These are phyloP conservation scores for Blumeriella jaapii DNA, from an alignment of 2,329 filamentous ascomycete species.

Conservation along the genomic window DNA sequence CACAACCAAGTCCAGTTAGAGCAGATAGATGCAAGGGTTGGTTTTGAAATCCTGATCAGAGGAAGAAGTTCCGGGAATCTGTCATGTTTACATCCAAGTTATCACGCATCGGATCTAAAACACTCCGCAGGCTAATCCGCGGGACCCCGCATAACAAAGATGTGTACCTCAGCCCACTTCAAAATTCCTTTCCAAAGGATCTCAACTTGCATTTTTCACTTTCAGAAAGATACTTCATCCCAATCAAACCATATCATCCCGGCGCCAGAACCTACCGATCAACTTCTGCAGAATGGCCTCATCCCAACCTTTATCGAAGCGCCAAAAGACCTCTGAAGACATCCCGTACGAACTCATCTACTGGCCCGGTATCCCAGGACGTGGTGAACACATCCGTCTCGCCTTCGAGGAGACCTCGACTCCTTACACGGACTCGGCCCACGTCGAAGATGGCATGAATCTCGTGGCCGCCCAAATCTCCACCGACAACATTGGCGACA, in stretches of 20 bases:
- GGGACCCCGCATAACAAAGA: too few species aligned
- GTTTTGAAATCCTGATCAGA: too few species aligned
- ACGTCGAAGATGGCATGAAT: constrained; percentile 38
- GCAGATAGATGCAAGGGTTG: too few species aligned
- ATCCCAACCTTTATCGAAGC: constrained; percentile 26
- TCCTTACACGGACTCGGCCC: constrained; percentile 51
- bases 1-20: too few species aligned
- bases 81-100: too few species aligned
- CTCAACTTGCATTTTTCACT: too few species aligned
- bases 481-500: constrained; percentile 36
- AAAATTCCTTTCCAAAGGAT: too few species aligned
- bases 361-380: constrained; percentile 45
- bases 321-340: constrained; percentile 32
- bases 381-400: constrained; percentile 64
- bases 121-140: too few species aligned
- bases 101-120: too few species aligned
- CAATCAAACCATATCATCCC: neutral
- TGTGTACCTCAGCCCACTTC: too few species aligned
- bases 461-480: constrained; percentile 38
- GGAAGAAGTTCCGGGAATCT: too few species aligned
- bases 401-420: constrained; percentile 57
- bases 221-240: neutral
- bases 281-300: constrained; percentile 5
- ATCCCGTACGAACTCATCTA: constrained; percentile 22
- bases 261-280: neutral